Evolutionary conservation across 345 rosid genomes (phyloP).

Genomic region (Abelmoschus esculentus): DNA sequence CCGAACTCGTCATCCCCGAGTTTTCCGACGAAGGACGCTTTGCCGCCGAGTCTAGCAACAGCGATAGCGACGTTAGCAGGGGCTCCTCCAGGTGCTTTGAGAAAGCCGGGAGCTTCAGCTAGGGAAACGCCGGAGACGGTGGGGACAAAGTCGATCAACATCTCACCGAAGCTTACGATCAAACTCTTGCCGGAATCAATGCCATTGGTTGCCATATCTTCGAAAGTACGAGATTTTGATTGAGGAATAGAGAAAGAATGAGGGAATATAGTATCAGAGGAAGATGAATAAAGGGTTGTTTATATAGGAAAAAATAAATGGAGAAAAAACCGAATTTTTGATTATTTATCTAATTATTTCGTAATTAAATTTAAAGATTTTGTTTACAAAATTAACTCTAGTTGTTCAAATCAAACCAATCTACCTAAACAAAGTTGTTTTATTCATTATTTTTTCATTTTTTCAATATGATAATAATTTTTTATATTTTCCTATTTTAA

Average conservation of each 20-base stretch:
- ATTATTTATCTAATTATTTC: not conserved
- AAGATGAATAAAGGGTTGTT: not conserved
- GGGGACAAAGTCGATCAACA: slow-evolving; percentile 5
- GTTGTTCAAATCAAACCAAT: too few species aligned
- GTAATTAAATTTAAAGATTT: not conserved
- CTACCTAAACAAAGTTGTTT: too few species aligned
- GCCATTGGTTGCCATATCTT: slow-evolving; percentile 33
- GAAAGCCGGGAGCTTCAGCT: too few species aligned
- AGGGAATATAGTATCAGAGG: not conserved
- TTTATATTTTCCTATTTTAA: too few species aligned
- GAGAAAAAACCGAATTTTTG: not conserved
- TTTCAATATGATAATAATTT: too few species aligned
- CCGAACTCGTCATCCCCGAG: too few species aligned
- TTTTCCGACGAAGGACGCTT: slow-evolving; percentile 32
- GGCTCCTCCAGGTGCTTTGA: slow-evolving; percentile 82
- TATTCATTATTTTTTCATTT: too few species aligned
- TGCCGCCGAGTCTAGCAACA: slow-evolving; percentile 69
- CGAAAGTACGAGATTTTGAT: not conserved
- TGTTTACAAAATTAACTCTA: not conserved
- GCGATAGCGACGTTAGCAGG: slow-evolving; percentile 98
- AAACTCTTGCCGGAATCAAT: slow-evolving; percentile 30
- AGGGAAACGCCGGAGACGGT: too few species aligned
- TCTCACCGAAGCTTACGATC: slow-evolving; percentile 92
- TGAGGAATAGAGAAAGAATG: not conserved
- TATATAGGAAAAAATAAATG: not conserved